Evolutionary conservation across 1,284 basidiomycete species (phyloP), one percentile per base, ranked within the genome.

Genomic region (Apiotrichum porosum): DNA sequence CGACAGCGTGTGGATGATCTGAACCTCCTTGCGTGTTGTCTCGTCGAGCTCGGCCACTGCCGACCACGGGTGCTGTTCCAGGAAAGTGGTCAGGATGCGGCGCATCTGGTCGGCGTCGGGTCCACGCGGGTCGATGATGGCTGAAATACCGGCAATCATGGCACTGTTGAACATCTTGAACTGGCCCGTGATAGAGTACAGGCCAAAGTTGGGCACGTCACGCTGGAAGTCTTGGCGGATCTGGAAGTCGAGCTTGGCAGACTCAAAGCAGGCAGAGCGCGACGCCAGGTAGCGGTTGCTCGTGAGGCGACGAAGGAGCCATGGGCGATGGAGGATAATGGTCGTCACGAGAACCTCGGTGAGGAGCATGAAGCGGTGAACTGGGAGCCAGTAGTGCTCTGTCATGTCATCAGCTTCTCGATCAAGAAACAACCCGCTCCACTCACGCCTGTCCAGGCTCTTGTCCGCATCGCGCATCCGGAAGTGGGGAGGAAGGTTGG

Each of bases 381-480:
- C 65, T 4, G 66, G 66, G 17, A 71, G 48, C 65, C 63, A 72
- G 49, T 63, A 63, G 36, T 56, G 49, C 22, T 56, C 52, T 67
- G 44, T n/a, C 13, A 8, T n/a, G 34, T 40, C 13, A 42, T 2
- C 17, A 4, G 12, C n/a, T n/a, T n/a, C n/a, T n/a, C n/a, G n/a
- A n/a, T n/a, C n/a, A n/a, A n/a, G 4, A n/a, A 17, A 34, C 6
- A 17, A 21, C 10, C 10, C 18, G 15, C 18, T 8, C 12, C 2
- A 57, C 65, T 48, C 33, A 68, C 65, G 60, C 28, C 82, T 78
- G 69, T 93, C 90, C 37, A 89, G 76, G 12, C 83, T 84, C 44
- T 79, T 85, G 68, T 93, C 88, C 2, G 89, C 84, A 34, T 85
- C 79, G 37, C 69, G 65, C 62, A 91, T 70, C 41, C 68, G 58